These are phyloP conservation scores for Eremochloa ophiuroides DNA, from an alignment of 176 grass and related monocot genomes.

Conservation along the genomic window DNA sequence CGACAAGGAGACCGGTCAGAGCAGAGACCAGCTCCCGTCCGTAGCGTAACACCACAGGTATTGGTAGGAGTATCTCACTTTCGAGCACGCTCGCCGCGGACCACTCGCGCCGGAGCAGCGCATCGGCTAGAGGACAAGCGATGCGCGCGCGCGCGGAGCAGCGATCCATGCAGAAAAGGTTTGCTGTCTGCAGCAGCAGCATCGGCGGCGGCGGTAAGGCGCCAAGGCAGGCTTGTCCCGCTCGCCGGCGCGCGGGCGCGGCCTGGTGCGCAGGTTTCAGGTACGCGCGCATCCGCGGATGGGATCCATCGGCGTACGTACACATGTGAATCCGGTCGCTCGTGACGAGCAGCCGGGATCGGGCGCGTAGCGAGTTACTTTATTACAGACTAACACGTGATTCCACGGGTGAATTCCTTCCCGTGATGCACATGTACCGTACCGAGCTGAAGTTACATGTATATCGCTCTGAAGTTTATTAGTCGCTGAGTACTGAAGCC, in stretches of 20 bases:
- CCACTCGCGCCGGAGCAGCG: background rate
- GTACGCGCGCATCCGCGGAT: background rate
- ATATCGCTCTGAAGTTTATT: background rate
- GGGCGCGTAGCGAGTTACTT: background rate
- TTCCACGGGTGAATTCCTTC: background rate
- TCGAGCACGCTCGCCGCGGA: background rate
- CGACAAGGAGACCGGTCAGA: conserved; percentile 20
- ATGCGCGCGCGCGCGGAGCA: background rate
- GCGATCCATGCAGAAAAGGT: background rate
- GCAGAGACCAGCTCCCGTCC: background rate
- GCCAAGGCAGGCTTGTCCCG: background rate
- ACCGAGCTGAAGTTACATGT: background rate
- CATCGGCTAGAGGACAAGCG: background rate
- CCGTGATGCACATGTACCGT: background rate
- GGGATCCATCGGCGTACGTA: background rate
- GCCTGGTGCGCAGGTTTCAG: background rate
- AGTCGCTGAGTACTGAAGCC: background rate
- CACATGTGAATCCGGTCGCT: conserved; percentile 9
- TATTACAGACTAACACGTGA: background rate
- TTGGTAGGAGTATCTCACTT: background rate
- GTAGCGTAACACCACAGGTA: background rate
- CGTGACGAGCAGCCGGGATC: background rate
- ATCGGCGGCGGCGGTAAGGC: background rate
- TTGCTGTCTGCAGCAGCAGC: background rate
- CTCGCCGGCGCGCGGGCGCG: background rate